These are phyloP conservation scores for Spiraea crenata DNA, from an alignment of 331 rosid species.

Conservation along the genomic window DNA sequence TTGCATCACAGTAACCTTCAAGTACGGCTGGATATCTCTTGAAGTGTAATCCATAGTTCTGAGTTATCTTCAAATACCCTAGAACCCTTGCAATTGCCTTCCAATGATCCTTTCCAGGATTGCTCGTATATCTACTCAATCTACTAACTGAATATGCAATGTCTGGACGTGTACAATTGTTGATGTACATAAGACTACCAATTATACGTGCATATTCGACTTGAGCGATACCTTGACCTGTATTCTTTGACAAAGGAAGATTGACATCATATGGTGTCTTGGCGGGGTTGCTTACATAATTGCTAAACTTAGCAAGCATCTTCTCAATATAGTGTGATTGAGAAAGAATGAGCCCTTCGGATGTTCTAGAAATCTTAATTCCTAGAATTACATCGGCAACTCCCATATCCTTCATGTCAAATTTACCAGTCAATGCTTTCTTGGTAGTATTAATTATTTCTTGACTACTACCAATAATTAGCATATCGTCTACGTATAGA, in stretches of 20 bases:
- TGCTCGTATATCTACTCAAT: neutral
- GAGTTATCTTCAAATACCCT: neutral
- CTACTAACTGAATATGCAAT: neutral
- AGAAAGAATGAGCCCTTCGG: neutral
- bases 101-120: neutral
- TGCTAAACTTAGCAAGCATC: neutral
- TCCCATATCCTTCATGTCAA: no score
- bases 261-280: neutral
- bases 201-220: neutral
- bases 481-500: neutral
- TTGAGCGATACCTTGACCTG: neutral
- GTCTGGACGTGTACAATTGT: neutral
- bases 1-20: neutral
- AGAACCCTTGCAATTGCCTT: neutral
- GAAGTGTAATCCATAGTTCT: neutral
- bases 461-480: no score
- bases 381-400: neutral
- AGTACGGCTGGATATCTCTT: neutral
- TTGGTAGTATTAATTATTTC: neutral
- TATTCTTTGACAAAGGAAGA: neutral
- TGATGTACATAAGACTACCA: neutral
- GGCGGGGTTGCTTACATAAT: neutral
- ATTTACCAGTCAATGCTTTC: no score
- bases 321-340: neutral
- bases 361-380: no score